phyloP scores from a whole-genome alignment of 306 rosid species.

The Acacia crassicarpa region DNA sequence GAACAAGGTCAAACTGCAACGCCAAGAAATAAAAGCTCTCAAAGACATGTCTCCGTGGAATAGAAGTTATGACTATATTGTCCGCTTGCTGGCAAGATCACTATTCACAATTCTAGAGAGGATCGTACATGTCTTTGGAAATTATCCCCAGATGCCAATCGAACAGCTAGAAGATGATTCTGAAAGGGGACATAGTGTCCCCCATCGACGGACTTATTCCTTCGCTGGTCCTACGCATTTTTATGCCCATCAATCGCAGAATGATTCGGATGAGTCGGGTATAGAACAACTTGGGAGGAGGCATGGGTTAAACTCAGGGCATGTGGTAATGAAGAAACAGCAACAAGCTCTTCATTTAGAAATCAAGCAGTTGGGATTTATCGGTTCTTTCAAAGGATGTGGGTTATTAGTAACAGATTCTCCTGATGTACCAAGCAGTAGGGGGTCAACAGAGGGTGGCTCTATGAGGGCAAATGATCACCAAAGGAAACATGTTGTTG shows the following conservation, averaged over 20 bases:
- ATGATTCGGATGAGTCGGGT: conserved; percentile 26
- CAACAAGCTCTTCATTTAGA: conserved; percentile 35
- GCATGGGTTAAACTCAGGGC: background rate
- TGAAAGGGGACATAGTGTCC: conserved; percentile 15
- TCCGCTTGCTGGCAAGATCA: conserved; percentile 77
- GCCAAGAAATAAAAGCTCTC: conserved; percentile 59
- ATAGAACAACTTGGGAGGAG: conserved; percentile 21
- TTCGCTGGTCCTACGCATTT: conserved; percentile 31
- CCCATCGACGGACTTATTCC: conserved; percentile 43
- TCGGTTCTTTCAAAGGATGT: conserved; percentile 54
- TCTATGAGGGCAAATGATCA: conserved; percentile 43
- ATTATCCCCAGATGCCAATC: conserved; percentile 26
- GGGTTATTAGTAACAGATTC: conserved; percentile 43
- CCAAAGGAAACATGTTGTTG: conserved; percentile 16
- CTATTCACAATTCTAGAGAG: conserved; percentile 72
- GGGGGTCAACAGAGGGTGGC: conserved; percentile 36
- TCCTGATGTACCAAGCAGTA: conserved; percentile 32
- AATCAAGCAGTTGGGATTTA: conserved; percentile 27
- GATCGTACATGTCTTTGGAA: conserved; percentile 60
- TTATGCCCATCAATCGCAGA: conserved; percentile 44
- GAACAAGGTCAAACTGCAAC: conserved; percentile 64
- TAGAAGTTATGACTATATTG: conserved; percentile 69
- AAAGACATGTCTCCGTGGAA: conserved; percentile 74
- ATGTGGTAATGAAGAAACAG: conserved; percentile 26
- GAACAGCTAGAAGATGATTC: conserved; percentile 18